Conservation (phyloP, 148 eudicot species). For the Vaccinium corymbosum region DNA sequence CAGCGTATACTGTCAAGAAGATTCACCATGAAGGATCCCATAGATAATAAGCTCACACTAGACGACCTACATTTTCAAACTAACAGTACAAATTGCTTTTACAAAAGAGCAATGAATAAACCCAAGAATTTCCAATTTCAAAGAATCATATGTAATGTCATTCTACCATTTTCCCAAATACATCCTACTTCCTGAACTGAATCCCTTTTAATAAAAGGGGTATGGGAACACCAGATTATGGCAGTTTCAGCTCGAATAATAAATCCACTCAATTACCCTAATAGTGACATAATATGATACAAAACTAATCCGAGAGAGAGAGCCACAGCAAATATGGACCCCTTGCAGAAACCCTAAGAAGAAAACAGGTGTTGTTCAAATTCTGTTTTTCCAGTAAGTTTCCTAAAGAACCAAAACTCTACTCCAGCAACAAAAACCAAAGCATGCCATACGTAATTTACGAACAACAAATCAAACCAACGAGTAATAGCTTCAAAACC, state of each 20-base stretch:
- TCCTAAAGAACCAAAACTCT: neutral
- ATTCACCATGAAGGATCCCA: neutral
- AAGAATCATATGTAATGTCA: neutral
- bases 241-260: neutral
- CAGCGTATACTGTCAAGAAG: no score
- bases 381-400: neutral
- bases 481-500: conserved; percentile 1
- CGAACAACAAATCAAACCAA: neutral
- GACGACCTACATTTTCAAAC: neutral
- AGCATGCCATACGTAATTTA: neutral
- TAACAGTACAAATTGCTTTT: neutral
- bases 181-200: neutral
- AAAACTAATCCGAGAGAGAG: neutral
- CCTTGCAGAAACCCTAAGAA: conserved; percentile 5
- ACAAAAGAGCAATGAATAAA: neutral
- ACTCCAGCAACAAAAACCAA: no score
- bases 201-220: neutral
- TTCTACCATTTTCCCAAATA: neutral
- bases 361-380: neutral
- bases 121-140: neutral
- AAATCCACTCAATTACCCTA: neutral
- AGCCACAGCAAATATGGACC: neutral
- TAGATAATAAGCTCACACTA: neutral
- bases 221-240: neutral
- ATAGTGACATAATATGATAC: neutral